Conservation (phyloP, 2,329 filamentous ascomycete genomes). For the Teratosphaeria viscida region DNA sequence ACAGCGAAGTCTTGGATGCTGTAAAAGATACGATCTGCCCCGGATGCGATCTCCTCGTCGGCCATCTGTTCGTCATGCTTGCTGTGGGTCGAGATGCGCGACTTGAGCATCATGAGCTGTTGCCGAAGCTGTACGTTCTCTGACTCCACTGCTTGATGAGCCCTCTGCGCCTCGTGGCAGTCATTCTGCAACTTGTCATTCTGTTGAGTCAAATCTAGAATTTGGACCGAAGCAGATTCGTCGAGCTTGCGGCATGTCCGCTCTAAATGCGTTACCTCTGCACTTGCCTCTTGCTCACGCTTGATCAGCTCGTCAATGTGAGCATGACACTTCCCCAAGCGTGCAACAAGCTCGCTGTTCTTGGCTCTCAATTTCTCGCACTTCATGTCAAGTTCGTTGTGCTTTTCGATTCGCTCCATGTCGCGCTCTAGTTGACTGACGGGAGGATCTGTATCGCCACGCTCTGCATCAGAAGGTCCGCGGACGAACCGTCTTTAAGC, state of each 20-base stretch:
- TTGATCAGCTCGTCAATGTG: neutral
- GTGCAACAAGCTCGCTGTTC: neutral
- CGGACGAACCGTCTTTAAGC: too few relatives aligned
- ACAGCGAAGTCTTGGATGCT: conserved; percentile 65
- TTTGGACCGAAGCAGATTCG: neutral
- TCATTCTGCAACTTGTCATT: neutral
- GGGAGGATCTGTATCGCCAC: neutral
- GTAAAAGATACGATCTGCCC: conserved; percentile 49
- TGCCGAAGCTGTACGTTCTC: conserved; percentile 21
- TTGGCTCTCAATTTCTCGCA: neutral
- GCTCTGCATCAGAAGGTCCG: neutral
- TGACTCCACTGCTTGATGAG: neutral
- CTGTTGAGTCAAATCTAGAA: neutral
- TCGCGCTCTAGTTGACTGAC: neutral
- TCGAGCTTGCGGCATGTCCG: neutral
- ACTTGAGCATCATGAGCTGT: conserved; percentile 56
- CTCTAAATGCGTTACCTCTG: neutral
- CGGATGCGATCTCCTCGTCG: conserved; percentile 53
- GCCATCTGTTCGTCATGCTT: conserved; percentile 48
- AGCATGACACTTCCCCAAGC: neutral
- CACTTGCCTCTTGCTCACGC: neutral
- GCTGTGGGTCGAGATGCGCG: conserved; percentile 58
- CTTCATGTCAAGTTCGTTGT: neutral
- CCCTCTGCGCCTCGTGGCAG: neutral
- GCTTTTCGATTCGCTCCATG: neutral